Evolutionary conservation across 306 rosid genomes (phyloP).

Genomic region (Quercus rubra): DNA sequence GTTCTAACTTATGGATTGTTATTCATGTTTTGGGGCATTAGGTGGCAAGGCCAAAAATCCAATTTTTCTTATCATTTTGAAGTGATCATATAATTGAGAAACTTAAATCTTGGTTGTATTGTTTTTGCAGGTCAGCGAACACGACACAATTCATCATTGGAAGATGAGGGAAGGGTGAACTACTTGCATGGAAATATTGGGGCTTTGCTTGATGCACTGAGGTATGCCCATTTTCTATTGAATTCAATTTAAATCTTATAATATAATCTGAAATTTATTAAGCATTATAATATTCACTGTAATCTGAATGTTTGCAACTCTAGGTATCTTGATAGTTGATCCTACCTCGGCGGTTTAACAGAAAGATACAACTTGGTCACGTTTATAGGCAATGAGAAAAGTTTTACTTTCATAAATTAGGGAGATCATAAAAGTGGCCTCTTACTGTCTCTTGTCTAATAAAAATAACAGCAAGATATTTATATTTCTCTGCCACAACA

Average conservation of each 20-base stretch:
- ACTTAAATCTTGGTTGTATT: not conserved
- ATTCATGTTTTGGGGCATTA: not conserved
- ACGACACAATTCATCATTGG: slow-evolving; percentile 42
- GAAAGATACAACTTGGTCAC: no score
- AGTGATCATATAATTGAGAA: not conserved
- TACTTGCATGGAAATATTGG: slow-evolving; percentile 39
- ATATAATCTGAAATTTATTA: not conserved
- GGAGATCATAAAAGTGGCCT: no score
- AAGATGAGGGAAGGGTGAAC: slow-evolving; percentile 52
- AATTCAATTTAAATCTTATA: not conserved
- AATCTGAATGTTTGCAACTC: not conserved
- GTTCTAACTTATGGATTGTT: not conserved
- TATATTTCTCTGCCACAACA: no score
- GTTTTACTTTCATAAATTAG: not conserved
- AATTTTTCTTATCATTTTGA: not conserved
- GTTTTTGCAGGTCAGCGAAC: slow-evolving; percentile 43
- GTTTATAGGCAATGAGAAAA: no score
- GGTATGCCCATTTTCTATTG: slow-evolving; percentile 32
- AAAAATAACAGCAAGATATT: no score
- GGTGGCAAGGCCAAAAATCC: not conserved
- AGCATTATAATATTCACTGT: not conserved
- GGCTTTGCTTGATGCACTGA: slow-evolving; percentile 33
- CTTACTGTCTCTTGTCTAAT: no score
- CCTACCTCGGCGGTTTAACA: not conserved
- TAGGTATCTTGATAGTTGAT: not conserved